Conservation (phyloP, 495 filamentous ascomycete genomes). For the Lindgomyces ingoldianus region DNA sequence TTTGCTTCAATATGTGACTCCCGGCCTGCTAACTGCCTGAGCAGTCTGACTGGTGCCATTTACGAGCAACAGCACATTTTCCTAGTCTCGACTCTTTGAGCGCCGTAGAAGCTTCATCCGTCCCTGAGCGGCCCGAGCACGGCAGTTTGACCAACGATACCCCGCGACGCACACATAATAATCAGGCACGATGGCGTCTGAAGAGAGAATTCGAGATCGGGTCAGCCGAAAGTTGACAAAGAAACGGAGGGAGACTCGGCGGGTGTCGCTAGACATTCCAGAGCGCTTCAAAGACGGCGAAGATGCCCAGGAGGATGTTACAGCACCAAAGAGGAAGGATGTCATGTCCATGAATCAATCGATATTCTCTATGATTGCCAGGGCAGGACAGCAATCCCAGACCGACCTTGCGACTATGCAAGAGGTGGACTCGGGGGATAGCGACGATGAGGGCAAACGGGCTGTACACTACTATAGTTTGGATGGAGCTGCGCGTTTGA, state of each 20-base stretch:
- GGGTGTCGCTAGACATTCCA: slow-evolving; percentile 70
- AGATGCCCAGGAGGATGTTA: slow-evolving; percentile 73
- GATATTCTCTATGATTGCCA: slow-evolving; percentile 89
- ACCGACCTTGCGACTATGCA: slow-evolving; percentile 30
- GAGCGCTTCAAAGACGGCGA: slow-evolving; percentile 74
- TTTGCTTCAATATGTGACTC: slow-evolving; percentile 37
- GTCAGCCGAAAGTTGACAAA: slow-evolving; percentile 59
- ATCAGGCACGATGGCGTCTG: slow-evolving; percentile 43
- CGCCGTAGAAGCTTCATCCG: too few relatives aligned
- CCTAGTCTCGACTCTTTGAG: too few relatives aligned
- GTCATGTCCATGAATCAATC: slow-evolving; percentile 85
- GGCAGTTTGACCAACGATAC: slow-evolving; percentile 1
- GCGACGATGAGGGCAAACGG: slow-evolving; percentile 54
- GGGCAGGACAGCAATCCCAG: slow-evolving; percentile 59
- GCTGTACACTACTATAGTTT: slow-evolving; percentile 28
- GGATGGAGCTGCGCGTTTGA: slow-evolving; percentile 31
- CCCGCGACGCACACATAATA: background rate
- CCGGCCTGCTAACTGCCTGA: slow-evolving; percentile 27
- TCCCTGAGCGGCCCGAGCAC: background rate
- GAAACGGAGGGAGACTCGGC: slow-evolving; percentile 56
- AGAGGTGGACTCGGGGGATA: slow-evolving; percentile 44
- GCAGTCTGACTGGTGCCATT: slow-evolving; percentile 20
- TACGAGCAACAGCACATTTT: slow-evolving; percentile 1
- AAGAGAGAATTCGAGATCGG: slow-evolving; percentile 44
- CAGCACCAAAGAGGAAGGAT: slow-evolving; percentile 57